phyloP scores from a whole-genome alignment of 257 asterid genomes.

The Solanum ossicruentum region DNA sequence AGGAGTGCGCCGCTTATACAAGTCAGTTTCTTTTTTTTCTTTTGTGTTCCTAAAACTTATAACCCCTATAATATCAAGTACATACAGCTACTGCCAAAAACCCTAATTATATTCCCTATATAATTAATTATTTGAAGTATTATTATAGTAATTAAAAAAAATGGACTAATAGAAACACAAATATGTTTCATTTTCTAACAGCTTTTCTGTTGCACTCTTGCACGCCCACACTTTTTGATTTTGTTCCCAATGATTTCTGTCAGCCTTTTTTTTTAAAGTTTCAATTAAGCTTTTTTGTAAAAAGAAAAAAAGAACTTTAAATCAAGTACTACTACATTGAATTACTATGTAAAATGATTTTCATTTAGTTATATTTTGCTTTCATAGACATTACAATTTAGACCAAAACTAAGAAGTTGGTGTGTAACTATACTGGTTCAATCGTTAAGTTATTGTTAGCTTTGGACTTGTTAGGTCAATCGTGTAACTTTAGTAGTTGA shows the following conservation, averaged over 20 bases:
- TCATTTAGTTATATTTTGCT: background rate
- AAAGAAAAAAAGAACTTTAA: background rate
- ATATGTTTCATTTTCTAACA: background rate
- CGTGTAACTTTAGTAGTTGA: background rate
- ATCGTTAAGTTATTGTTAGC: background rate
- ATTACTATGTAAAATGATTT: background rate
- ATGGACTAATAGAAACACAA: background rate
- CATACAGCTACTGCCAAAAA: background rate
- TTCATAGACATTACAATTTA: background rate
- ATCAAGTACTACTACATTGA: background rate
- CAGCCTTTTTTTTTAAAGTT: background rate
- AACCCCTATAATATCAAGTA: background rate
- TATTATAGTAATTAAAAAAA: background rate
- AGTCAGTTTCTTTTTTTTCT: background rate
- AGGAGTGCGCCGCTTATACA: constrained; percentile 2
- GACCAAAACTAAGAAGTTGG: background rate
- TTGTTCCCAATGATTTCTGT: background rate
- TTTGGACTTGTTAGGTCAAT: no score
- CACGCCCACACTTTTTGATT: constrained; percentile 1
- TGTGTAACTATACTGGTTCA: background rate
- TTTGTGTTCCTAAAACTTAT: background rate
- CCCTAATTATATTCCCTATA: background rate
- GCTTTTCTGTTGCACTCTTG: background rate
- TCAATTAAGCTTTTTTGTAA: no score
- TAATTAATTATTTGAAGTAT: background rate